A percentile compares a stretch with the other conserved stretches of the same genome.
phyloP scores from a whole-genome alignment of 208 protist genomes.

The Trypanosoma avium region DNA sequence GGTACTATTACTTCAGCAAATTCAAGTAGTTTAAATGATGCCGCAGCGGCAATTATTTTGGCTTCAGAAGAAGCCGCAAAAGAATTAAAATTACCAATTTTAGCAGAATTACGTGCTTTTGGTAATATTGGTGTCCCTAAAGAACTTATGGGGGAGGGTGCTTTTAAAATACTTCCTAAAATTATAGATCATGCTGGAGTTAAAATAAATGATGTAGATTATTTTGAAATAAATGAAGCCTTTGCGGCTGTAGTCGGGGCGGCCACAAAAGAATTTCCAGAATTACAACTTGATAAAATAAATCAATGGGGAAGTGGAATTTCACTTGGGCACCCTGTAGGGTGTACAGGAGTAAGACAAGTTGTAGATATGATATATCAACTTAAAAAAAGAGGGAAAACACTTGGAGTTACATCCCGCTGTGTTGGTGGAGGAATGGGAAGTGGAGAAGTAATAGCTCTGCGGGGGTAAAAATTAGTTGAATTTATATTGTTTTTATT shows the following conservation, averaged over 20 bases:
- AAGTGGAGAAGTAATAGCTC: constrained; percentile 83
- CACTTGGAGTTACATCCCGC: constrained; percentile 87
- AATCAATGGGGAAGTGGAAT: constrained; percentile 96
- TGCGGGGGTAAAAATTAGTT: constrained; percentile 9
- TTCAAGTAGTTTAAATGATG: constrained; percentile 89
- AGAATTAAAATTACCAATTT: constrained; percentile 74
- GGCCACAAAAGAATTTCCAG: constrained; percentile 78
- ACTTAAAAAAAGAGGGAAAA: constrained; percentile 46
- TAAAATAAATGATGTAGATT: constrained; percentile 73
- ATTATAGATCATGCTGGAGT: constrained; percentile 63
- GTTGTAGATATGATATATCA: constrained; percentile 80
- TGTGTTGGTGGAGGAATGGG: constrained; percentile 97
- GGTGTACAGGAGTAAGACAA: constrained; percentile 90
- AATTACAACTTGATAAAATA: constrained; percentile 78
- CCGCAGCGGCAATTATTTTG: constrained; percentile 85
- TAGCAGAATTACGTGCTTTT: constrained; percentile 85
- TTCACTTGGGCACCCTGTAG: constrained; percentile 95
- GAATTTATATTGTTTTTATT: constrained; percentile 9
- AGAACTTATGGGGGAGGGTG: constrained; percentile 90
- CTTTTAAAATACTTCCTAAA: constrained; percentile 84
- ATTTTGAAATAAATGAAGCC: constrained; percentile 97
- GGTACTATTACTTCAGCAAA: constrained; percentile 94
- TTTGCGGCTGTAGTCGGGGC: constrained; percentile 95
- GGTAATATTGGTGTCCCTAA: constrained; percentile 91
- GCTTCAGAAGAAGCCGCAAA: constrained; percentile 71